These are phyloP conservation scores for Wickerhamiella lipophila DNA, from an alignment of 805 yeast genomes.

Conservation along the genomic window DNA sequence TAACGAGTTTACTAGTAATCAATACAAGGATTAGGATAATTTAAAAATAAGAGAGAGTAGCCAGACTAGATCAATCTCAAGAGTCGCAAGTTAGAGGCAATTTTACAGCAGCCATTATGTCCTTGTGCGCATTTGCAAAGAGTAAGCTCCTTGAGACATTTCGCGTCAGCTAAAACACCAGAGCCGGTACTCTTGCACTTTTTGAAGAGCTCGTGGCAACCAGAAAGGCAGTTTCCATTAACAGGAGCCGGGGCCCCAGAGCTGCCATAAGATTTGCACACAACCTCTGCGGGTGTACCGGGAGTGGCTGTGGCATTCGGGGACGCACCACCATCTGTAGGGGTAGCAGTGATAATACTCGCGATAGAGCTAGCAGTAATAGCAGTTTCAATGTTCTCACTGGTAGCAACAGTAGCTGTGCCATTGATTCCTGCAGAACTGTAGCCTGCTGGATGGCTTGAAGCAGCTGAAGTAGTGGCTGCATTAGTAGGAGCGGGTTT, in stretches of 20 bases:
- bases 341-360: background rate
- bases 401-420: background rate
- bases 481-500: too few relatives aligned
- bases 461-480: too few relatives aligned
- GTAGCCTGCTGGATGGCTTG: too few relatives aligned
- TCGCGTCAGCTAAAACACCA: conserved; percentile 8
- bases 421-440: too few relatives aligned
- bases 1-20: background rate
- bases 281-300: background rate
- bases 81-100: conserved; percentile 5
- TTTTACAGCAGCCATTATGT: conserved; percentile 15
- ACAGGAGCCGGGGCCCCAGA: conserved; percentile 13
- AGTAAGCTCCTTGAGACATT: conserved; percentile 17
- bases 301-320: conserved; percentile 3
- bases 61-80: background rate
- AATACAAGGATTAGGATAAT: background rate
- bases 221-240: conserved; percentile 20
- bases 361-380: background rate
- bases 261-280: conserved; percentile 14
- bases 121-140: conserved; percentile 22
- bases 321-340: background rate
- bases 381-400: background rate
- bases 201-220: conserved; percentile 16
- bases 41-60: background rate
- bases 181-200: conserved; percentile 11